These are phyloP conservation scores for Adansonia rubrostipa DNA, from an alignment of 441 rosid genomes.

Conservation along the genomic window DNA sequence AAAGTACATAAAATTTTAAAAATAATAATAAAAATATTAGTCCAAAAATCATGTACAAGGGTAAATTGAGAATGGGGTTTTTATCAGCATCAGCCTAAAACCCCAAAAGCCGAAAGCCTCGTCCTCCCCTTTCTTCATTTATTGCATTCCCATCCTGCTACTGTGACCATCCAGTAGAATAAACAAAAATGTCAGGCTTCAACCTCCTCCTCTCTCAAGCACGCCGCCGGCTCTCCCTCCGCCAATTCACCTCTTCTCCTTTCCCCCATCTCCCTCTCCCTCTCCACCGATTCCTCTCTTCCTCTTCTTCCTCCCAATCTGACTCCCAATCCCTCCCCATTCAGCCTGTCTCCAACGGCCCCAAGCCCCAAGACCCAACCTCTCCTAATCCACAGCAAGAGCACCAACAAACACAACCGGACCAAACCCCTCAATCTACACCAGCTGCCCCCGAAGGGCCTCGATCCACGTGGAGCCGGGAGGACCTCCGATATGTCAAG, in stretches of 20 bases:
- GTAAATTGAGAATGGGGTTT: too few species aligned
- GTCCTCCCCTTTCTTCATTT: too few species aligned
- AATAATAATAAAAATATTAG: too few species aligned
- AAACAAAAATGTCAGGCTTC: constrained; percentile 45
- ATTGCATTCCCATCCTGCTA: too few species aligned
- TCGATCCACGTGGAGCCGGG: constrained; percentile 57
- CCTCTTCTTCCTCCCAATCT: constrained; percentile 31
- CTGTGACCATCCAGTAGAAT: background rate
- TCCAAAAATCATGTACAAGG: too few species aligned
- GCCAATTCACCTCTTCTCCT: constrained; percentile 40
- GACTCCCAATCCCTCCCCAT: constrained; percentile 38
- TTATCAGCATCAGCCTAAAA: too few species aligned
- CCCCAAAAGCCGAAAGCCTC: too few species aligned
- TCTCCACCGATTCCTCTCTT: constrained; percentile 43
- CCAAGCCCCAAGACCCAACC: constrained; percentile 51
- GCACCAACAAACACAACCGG: background rate
- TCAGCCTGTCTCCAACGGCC: constrained; percentile 68
- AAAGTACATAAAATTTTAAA: too few species aligned
- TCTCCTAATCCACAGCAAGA: constrained; percentile 17
- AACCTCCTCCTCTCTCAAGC: constrained; percentile 60
- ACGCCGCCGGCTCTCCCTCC: constrained; percentile 48
- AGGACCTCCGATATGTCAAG: constrained; percentile 77
- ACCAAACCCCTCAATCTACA: background rate
- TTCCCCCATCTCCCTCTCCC: constrained; percentile 32
- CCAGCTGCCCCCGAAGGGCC: constrained; percentile 32